phyloP scores from a whole-genome alignment of 169 alveolate species.

The Cryptosporidium baileyi region DNA sequence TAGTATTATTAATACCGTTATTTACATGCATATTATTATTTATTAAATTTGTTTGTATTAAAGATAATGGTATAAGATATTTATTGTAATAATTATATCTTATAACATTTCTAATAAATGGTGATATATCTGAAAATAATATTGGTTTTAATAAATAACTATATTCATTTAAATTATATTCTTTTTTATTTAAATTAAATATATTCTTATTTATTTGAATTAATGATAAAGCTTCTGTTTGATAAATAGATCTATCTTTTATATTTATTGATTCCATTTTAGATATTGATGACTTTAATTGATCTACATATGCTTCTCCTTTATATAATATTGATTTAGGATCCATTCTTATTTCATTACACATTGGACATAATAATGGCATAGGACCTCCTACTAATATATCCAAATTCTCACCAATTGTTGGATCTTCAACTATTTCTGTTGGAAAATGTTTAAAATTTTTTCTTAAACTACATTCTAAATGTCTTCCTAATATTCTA shows the following conservation, averaged over 20 bases:
- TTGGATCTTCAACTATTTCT: constrained; percentile 65
- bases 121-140: constrained; percentile 1
- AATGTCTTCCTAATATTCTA: constrained; percentile 56
- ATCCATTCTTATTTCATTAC: constrained; percentile 67
- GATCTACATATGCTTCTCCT: constrained; percentile 67
- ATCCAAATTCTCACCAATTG: constrained; percentile 63
- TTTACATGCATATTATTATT: too few species aligned
- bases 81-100: not conserved
- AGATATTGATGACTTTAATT: constrained; percentile 48
- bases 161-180: not conserved
- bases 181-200: not conserved
- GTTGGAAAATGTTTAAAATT: constrained; percentile 61
- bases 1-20: too few species aligned
- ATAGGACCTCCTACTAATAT: constrained; percentile 56
- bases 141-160: not conserved
- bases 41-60: not conserved
- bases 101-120: not conserved
- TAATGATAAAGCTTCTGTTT: constrained; percentile 21
- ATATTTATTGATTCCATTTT: constrained; percentile 40
- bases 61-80: not conserved
- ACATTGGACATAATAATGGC: constrained; percentile 66
- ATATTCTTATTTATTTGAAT: constrained; percentile 2
- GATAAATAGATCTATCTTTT: constrained; percentile 14
- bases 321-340: constrained; percentile 46
- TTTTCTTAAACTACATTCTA: constrained; percentile 63